These are phyloP conservation scores for Gloeophyllum trabeum DNA, from an alignment of 768 basidiomycete species.

Conservation along the genomic window DNA sequence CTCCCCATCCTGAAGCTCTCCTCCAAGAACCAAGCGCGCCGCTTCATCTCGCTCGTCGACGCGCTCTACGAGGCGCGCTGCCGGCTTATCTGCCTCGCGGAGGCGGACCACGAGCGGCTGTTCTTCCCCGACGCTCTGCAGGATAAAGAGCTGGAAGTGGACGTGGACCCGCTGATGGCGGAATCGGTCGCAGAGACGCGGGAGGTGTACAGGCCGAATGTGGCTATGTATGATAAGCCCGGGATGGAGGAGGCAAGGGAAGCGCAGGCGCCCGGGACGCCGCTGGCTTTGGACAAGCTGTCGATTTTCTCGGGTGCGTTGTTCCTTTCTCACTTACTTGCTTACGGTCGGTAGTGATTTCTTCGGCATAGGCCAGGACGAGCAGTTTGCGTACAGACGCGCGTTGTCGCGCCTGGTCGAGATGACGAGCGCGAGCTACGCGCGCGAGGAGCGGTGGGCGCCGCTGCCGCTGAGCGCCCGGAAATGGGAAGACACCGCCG, in stretches of 20 bases:
- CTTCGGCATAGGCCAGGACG: slow-evolving; percentile 35
- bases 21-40: slow-evolving; percentile 45
- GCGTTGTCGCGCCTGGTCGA: slow-evolving; percentile 48
- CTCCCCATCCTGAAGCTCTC: slow-evolving; percentile 39
- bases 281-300: slow-evolving; percentile 31
- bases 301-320: slow-evolving; percentile 36
- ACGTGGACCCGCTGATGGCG: slow-evolving; percentile 26
- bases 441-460: slow-evolving; percentile 19
- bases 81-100: slow-evolving; percentile 26
- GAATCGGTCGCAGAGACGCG: slow-evolving; percentile 40
- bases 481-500: slow-evolving; percentile 17
- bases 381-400: slow-evolving; percentile 52
- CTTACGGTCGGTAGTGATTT: neutral
- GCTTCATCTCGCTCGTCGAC: slow-evolving; percentile 51
- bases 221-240: slow-evolving; percentile 36
- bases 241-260: slow-evolving; percentile 19
- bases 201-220: slow-evolving; percentile 41
- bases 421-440: slow-evolving; percentile 35
- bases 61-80: slow-evolving; percentile 39
- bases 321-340: neutral
- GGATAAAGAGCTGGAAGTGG: slow-evolving; percentile 2
- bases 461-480: slow-evolving; percentile 20
- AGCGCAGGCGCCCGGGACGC: slow-evolving; percentile 13
- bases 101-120: slow-evolving; percentile 26
- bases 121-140: slow-evolving; percentile 43